Evolutionary conservation across 164 flowering plant genomes (phyloP), one percentile per base, ranked within the genome.

Genomic region (Nymphaea colorata): DNA sequence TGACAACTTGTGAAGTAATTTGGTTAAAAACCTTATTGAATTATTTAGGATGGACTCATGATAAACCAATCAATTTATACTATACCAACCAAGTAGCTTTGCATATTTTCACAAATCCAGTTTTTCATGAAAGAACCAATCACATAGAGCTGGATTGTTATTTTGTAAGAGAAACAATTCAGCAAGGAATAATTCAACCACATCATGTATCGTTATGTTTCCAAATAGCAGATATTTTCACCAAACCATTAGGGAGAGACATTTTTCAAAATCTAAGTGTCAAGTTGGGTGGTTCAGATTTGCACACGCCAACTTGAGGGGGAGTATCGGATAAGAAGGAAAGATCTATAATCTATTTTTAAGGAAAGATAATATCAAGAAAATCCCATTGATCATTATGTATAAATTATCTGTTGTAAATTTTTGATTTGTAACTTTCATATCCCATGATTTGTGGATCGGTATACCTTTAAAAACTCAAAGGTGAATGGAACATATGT

Each of bases 41-140:
- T 17, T 47, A 68, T 61, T 59, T 4, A 14, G 59, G 59, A 10
- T 10, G 1, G 10, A 1, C 1, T 44, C 43, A 62, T 3, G 61
- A 4, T 11, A 16, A 5, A 45, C 71, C 43, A 18, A 43, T 18
- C n/a, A 41, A 5, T 4, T 14, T 69, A 45, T 62, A 14, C 14
- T 62, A 59, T 69, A 66, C 44, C 15, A 69, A 69, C 43, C 70
- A n/a, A n/a, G n/a, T n/a, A 68, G 70, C 64, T 41, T 43, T 47
- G 10, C 36, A 55, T 16, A 55, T 55, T 16, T 10, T 2, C 1
- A 1, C 59, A 10, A 55, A 2, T 68, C 70, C 64, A 11, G 45
- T 59, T 2, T 59, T 55, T 42, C 64, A 59, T n/a, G 64, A 59
- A 57, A 15, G 70, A 16, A 68, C 36, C 17, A 60, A 68, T 3